Base-by-base conservation (phyloP, 768 basidiomycete genomes). In the Dacryopinax spathularia region DNA sequence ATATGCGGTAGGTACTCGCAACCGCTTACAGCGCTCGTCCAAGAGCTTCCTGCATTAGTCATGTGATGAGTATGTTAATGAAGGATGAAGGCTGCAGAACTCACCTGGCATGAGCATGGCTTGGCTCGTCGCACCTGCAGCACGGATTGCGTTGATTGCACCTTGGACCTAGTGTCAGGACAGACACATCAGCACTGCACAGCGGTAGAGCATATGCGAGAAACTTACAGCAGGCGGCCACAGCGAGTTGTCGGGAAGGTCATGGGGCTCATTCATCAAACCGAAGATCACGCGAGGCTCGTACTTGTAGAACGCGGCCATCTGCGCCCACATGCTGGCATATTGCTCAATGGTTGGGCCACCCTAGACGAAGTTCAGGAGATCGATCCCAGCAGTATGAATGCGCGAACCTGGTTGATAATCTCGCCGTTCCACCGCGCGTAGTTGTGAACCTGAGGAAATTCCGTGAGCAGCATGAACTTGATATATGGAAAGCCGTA, bases 231-330 rank as follows among this genome's bases (percentile, higher is more conserved):
- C 71, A 36, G 65, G 68, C 3, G 33, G 60, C 74, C 74, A 61
- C 72, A 69, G 6, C 69, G 48, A 27, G 20, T 69, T 10, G 70
- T 75, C 76, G 74, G 76, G 20, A 69, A 68, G 9, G 27, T 67
- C 81, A 66, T 84, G 73, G 48, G 86, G 86, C 73, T 87, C 84
- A 75, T 87, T 88, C 78, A 79, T 80, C 65, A 77, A 64, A 18
- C 70, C 74, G 37, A 72, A 72, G 79, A 80, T 77, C 64, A 78
- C 70, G 35, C 73, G 74, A 9, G 69, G 59, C 44, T 78, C 68
- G 31, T 63, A 66, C 34, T 71, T 72, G 67, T 79, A 80, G 63
- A 76, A 72, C 33, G 67, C 64, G 10, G 78, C 78, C 22, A 80
- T 67, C 63, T 75, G 73, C 7, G 70, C 71, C 79, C 79, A 79